These are phyloP conservation scores for Phytophthora pseudosyringae DNA, from an alignment of 352 stramenopile species.

Conservation along the genomic window DNA sequence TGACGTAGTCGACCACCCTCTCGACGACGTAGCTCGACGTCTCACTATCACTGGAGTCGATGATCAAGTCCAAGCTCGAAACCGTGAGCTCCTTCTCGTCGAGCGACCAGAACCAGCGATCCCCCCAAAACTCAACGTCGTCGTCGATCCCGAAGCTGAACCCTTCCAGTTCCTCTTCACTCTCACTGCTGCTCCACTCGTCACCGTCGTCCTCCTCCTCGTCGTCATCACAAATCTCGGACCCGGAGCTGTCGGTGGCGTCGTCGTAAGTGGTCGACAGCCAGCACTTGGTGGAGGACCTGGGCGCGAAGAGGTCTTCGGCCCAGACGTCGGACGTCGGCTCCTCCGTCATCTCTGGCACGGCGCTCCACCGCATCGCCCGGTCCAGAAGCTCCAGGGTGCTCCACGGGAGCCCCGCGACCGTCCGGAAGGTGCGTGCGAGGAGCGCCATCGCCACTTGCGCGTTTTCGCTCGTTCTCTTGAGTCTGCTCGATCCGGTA, in stretches of 20 bases:
- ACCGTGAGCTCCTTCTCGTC: constrained; percentile 2
- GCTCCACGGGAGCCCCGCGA: constrained; percentile 24
- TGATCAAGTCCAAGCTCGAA: constrained; percentile 2
- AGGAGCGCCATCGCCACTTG: constrained; percentile 34
- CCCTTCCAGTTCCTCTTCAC: constrained; percentile 24
- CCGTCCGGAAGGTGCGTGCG: constrained; percentile 19
- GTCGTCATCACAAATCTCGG: constrained; percentile 30
- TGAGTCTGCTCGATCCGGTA: constrained; percentile 8
- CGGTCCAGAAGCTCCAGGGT: constrained; percentile 23
- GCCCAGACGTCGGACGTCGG: constrained; percentile 28
- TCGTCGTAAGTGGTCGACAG: constrained; percentile 11
- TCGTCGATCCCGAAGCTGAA: constrained; percentile 21
- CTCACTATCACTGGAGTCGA: background rate
- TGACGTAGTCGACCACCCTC: constrained; percentile 28
- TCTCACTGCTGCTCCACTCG: constrained; percentile 29
- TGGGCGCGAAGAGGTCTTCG: constrained; percentile 24
- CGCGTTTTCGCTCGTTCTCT: constrained; percentile 31
- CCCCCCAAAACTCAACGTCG: constrained; percentile 25
- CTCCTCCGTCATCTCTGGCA: background rate
- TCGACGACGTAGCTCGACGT: constrained; percentile 11
- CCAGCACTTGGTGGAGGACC: constrained; percentile 24
- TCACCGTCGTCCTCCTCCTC: constrained; percentile 15
- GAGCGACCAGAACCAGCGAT: constrained; percentile 29
- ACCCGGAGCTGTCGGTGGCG: constrained; percentile 29
- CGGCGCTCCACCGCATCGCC: constrained; percentile 21